These are phyloP conservation scores for Tuber microsphaerosporum DNA, from an alignment of 495 filamentous ascomycete species.

Conservation along the genomic window DNA sequence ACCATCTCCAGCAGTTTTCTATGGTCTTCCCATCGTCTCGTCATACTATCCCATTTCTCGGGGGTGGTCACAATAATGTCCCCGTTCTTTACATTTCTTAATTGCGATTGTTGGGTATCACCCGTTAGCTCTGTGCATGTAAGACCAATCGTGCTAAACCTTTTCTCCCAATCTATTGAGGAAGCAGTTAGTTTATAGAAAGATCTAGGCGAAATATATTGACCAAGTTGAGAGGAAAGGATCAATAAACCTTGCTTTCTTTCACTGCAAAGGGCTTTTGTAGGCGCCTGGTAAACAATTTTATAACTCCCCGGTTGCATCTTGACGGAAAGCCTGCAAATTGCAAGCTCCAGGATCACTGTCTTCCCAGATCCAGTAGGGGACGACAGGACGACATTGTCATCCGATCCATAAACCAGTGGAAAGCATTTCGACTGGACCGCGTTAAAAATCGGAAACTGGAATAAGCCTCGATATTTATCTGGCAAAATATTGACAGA, in stretches of 20 bases:
- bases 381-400: conserved; percentile 83
- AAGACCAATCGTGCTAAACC: conserved; percentile 68
- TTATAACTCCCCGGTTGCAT: conserved; percentile 68
- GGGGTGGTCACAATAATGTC: conserved; percentile 93
- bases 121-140: conserved; percentile 83
- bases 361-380: conserved; percentile 96
- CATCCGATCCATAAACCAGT: conserved; percentile 60
- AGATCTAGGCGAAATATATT: neutral
- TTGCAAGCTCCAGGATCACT: conserved; percentile 80
- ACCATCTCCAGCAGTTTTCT: conserved; percentile 73
- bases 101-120: conserved; percentile 71
- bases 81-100: conserved; percentile 68
- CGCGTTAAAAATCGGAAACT: conserved; percentile 79
- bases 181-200: conserved; percentile 14
- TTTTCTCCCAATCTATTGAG: conserved; percentile 72
- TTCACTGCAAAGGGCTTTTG: conserved; percentile 86
- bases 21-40: conserved; percentile 91
- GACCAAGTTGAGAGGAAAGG: neutral
- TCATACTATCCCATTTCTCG: conserved; percentile 98
- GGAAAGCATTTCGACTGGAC: conserved; percentile 84
- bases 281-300: conserved; percentile 91
- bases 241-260: conserved; percentile 44
- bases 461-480: conserved; percentile 66
- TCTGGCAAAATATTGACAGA: conserved; percentile 69
- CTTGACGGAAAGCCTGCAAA: conserved; percentile 65